These are phyloP conservation scores for Cercospora zeina DNA, from an alignment of 2,329 filamentous ascomycete species.

Conservation along the genomic window DNA sequence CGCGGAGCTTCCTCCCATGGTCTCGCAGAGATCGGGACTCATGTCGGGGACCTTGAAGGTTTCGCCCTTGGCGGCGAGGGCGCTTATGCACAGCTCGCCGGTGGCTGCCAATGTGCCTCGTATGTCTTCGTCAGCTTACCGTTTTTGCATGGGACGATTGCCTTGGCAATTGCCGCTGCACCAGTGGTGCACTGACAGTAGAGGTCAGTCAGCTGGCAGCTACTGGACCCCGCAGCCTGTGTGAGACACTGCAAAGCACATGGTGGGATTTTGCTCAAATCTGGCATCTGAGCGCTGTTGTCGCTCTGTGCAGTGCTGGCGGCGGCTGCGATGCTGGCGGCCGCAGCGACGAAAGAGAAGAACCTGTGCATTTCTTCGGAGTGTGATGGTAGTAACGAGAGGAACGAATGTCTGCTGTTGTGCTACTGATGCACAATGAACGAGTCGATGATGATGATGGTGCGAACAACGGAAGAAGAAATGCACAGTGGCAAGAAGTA, in stretches of 20 bases:
- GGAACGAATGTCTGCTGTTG: constrained; percentile 8
- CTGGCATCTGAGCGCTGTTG: constrained; percentile 7
- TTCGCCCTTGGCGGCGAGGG: constrained; percentile 28
- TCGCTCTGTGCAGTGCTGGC: neutral
- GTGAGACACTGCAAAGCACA: constrained; percentile 46
- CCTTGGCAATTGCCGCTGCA: constrained; percentile 39
- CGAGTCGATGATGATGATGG: neutral
- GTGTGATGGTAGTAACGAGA: neutral
- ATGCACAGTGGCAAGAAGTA: neutral
- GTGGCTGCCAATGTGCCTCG: constrained; percentile 17
- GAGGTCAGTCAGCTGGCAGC: constrained; percentile 51
- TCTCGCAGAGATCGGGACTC: constrained; percentile 26
- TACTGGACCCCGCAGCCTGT: constrained; percentile 49
- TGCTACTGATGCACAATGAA: constrained; percentile 5
- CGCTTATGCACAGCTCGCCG: constrained; percentile 32
- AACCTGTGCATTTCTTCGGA: constrained; percentile 15
- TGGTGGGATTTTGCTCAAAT: constrained; percentile 18
- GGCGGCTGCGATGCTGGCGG: constrained; percentile 9
- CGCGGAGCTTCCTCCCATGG: constrained; percentile 4
- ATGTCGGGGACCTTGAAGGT: constrained; percentile 20
- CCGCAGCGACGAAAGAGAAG: constrained; percentile 11
- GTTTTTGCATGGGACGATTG: constrained; percentile 44
- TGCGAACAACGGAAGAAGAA: neutral
- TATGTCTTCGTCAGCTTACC: neutral
- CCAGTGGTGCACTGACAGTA: constrained; percentile 56